Evolutionary conservation across 345 rosid species (phyloP), one percentile per base, ranked within the genome.

Genomic region (Aurinia saxatilis): DNA sequence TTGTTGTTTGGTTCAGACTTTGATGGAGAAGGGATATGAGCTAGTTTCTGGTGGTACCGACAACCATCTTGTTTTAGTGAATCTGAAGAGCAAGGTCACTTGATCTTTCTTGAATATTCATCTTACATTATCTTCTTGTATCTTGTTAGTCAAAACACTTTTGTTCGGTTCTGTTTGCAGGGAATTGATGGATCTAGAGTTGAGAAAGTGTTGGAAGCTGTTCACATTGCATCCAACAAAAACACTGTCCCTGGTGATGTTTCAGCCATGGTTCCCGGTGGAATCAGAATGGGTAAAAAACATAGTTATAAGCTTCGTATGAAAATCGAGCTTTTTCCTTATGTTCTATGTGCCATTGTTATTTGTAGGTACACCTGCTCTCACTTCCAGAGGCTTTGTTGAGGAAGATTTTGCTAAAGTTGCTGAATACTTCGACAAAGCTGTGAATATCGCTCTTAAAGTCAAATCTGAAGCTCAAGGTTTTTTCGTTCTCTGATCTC

Each of bases 261-360:
- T 69, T 93, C 99, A 65, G 99, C 99, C 52, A 93, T 93, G 99
- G 99, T 93, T 74, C 99, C 99, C 25, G 99, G 99, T 57, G 99
- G 99, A 81, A 93, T 93, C 74, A 81, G 99, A 72, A 93, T 93
- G 99, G 99, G 99, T 92, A 80, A 66, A 55, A 63, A 33, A 49
- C 67, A 45, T 42, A n/a, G n/a, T n/a, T n/a, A n/a, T n/a, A n/a
- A n/a, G n/a, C n/a, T n/a, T n/a, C n/a, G n/a, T n/a, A n/a, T n/a
- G n/a, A n/a, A n/a, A n/a, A n/a, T n/a, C n/a, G n/a, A n/a, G n/a
- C n/a, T n/a, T n/a, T n/a, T n/a, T n/a, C n/a, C n/a, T n/a, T n/a
- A n/a, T n/a, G n/a, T n/a, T n/a, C n/a, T n/a, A n/a, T n/a, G 33
- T 54, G 45, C 57, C 25, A 39, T 57, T 64, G 42, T 49, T 56